These are phyloP conservation scores for Talaromyces amestolkiae DNA, from an alignment of 2,329 filamentous ascomycete species.

Conservation along the genomic window DNA sequence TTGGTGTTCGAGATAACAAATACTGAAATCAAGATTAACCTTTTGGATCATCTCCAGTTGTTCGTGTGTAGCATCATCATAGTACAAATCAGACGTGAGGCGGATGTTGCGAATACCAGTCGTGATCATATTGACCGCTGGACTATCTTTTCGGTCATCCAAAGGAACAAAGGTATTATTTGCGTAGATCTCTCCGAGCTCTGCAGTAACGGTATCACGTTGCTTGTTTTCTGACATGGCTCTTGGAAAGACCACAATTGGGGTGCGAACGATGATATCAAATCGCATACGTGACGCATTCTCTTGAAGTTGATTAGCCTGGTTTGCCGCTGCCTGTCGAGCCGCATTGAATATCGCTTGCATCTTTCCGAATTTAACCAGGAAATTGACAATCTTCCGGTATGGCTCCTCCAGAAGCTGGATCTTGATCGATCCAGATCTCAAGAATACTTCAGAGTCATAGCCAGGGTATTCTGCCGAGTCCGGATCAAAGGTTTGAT, in stretches of 20 bases:
- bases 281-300: slow-evolving; percentile 89
- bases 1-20: slow-evolving; percentile 87
- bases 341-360: slow-evolving; percentile 98
- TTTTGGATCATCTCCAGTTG: slow-evolving; percentile 96
- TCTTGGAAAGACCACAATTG: slow-evolving; percentile 91
- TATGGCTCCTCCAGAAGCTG: slow-evolving; percentile 98
- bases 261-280: slow-evolving; percentile 88
- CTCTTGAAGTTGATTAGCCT: slow-evolving; percentile 90
- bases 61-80: slow-evolving; percentile 67
- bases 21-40: slow-evolving; percentile 87
- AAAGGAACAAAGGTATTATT: slow-evolving; percentile 88
- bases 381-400: slow-evolving; percentile 94
- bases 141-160: slow-evolving; percentile 69
- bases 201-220: slow-evolving; percentile 83
- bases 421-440: slow-evolving; percentile 91
- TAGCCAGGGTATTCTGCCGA: slow-evolving; percentile 85
- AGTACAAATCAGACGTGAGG: slow-evolving; percentile 86
- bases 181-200: slow-evolving; percentile 94
- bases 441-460: slow-evolving; percentile 84
- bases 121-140: slow-evolving; percentile 82
- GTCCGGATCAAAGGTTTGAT: slow-evolving; percentile 85
- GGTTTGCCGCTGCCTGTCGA: slow-evolving; percentile 86
- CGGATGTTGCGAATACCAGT: slow-evolving; percentile 90
- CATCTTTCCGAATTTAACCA: slow-evolving; percentile 99
- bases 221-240: slow-evolving; percentile 67